Base-by-base conservation (phyloP, 148 eudicot genomes). In the Rhododendron simsii region DNA sequence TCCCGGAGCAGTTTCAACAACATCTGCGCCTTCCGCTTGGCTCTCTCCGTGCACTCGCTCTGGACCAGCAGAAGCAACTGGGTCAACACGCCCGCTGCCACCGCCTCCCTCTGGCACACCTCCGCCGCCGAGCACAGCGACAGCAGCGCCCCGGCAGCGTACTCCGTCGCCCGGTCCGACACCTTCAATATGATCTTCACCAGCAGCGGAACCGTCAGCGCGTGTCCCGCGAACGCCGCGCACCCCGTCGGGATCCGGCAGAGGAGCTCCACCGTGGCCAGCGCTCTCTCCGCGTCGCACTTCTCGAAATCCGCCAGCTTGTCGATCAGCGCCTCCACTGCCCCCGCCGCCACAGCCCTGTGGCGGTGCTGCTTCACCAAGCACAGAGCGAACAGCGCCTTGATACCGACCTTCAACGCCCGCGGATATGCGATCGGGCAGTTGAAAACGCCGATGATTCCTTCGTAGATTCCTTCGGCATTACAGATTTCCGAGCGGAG, bases 141-240 rank as follows among this genome's bases (percentile, higher is more conserved):
- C 75, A 96, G 71, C 85, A 96, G 86, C 51, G 96, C 91, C 16
- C 99, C 99, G 37, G 97, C 94, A 0, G 98, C 98, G 87, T 93
- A 92, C 88, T 96, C 99, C 4, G 99, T 96, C 53, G 98, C 98
- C 4, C 98, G 90, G 8, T 94, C 97, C 15, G 98, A 95, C 0
- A 96, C 88, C 71, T 94, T 95, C 35, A 95, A 79, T 1, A 95
- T 90, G 0, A 89, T 90, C 77, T 89, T 95, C 47, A 95, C 98
- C 21, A 96, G 87, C 3, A 93, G 67, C 6, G 94, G 97, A 2
- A 93, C 93, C 18, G 96, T 91, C 63, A 94, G 91, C 83, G 93
- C 93, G 94, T 93, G 96, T 2, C 88, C 86, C 0, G 91, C 95
- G 30, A 96, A 92, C 67, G 96, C 95, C 33, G 89, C 83, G 85